A percentile compares a stretch with the other conserved stretches of the same genome.
phyloP scores from a whole-genome alignment of 2,329 filamentous ascomycete genomes.

The Sporothrix phasma region DNA sequence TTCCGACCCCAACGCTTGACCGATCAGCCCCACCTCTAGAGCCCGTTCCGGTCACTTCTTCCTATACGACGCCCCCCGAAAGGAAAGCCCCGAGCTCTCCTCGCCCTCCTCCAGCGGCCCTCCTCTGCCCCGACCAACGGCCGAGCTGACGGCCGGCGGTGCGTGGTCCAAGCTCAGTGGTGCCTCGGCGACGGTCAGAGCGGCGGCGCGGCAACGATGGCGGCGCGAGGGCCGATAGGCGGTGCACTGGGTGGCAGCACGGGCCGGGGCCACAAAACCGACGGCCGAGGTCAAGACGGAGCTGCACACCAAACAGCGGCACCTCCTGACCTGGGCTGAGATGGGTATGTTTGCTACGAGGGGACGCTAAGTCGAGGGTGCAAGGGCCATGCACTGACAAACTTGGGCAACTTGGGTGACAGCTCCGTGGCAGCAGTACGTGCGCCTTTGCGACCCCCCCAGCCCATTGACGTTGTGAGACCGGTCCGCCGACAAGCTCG shows the following conservation, averaged over 20 bases:
- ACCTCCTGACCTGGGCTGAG: neutral
- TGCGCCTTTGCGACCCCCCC: neutral
- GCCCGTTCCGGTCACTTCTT: too few relatives aligned
- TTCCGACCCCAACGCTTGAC: too few relatives aligned
- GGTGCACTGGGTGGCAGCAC: neutral
- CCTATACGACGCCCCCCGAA: neutral
- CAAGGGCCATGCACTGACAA: neutral
- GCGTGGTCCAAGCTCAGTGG: neutral
- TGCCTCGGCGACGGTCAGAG: neutral
- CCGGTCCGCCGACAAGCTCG: neutral
- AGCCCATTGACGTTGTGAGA: neutral
- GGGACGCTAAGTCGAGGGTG: neutral
- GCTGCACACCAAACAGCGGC: neutral
- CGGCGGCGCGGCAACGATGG: neutral
- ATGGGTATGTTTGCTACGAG: neutral
- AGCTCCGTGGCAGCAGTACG: conserved; percentile 9
- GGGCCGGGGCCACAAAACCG: neutral
- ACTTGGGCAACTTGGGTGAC: neutral
- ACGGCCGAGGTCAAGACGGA: neutral
- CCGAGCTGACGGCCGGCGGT: neutral
- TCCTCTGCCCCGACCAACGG: neutral
- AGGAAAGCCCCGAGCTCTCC: neutral
- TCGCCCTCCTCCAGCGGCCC: too few relatives aligned
- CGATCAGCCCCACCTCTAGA: too few relatives aligned
- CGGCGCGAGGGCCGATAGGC: neutral